These are phyloP conservation scores for Akanthomyces lecanii DNA, from an alignment of 2,329 filamentous ascomycete species.

Conservation along the genomic window DNA sequence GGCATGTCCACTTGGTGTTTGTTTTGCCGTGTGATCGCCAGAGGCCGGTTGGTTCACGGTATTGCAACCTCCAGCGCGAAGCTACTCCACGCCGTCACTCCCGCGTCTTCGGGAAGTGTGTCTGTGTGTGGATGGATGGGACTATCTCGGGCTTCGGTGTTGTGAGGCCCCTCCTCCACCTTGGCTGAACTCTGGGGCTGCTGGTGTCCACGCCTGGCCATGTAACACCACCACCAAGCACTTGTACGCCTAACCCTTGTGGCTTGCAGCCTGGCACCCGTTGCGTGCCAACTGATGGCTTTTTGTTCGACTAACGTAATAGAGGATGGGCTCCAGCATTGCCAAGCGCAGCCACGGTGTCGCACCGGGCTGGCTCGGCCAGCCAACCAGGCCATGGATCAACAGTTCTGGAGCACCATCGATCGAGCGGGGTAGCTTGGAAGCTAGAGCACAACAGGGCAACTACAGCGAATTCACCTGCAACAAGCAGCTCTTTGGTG, in stretches of 20 bases:
- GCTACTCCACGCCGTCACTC: not conserved
- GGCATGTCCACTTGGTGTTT: not conserved
- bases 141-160: conserved; percentile 22
- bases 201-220: not conserved
- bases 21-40: not conserved
- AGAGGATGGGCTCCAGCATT: not conserved
- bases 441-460: not conserved
- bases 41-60: not conserved
- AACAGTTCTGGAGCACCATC: conserved; percentile 13
- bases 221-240: not conserved
- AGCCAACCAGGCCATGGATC: not conserved
- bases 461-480: not conserved
- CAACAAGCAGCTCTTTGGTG: no score
- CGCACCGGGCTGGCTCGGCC: not conserved
- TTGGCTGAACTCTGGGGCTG: conserved; percentile 14
- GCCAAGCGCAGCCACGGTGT: not conserved
- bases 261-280: not conserved
- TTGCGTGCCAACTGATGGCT: not conserved
- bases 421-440: conserved; percentile 15
- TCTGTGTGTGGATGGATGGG: not conserved
- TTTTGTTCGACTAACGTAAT: not conserved
- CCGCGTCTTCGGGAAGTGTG: not conserved
- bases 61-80: no score
- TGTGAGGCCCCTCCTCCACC: conserved; percentile 23
- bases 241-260: conserved; percentile 7